A percentile compares a stretch with the other conserved stretches of the same genome.
These are phyloP conservation scores for Xylaria sp. DNA, from an alignment of 2,329 filamentous ascomycete species.

Conservation along the genomic window DNA sequence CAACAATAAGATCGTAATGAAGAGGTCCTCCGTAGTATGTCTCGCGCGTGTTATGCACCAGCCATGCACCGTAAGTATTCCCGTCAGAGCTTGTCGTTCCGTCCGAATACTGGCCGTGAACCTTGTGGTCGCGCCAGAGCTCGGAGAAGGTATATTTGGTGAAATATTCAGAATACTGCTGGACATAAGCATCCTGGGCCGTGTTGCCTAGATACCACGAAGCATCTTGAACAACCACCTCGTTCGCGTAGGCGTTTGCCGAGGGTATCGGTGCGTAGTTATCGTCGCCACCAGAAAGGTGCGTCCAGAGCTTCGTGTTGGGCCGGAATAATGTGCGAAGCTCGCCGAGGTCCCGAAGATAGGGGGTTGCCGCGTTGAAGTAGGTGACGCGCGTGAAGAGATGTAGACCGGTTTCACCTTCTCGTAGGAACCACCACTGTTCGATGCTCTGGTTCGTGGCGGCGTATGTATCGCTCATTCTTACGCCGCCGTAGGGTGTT, in stretches of 20 bases:
- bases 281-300: slow-evolving; percentile 65
- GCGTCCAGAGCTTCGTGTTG: slow-evolving; percentile 69
- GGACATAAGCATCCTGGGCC: slow-evolving; percentile 65
- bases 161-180: slow-evolving; percentile 61
- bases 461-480: slow-evolving; percentile 68
- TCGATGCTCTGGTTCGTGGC: slow-evolving; percentile 68
- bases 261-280: slow-evolving; percentile 65
- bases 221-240: slow-evolving; percentile 66
- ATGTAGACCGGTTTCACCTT: slow-evolving; percentile 71
- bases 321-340: slow-evolving; percentile 71
- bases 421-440: slow-evolving; percentile 73
- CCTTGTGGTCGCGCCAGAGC: slow-evolving; percentile 65
- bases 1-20: slow-evolving; percentile 72
- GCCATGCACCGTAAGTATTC: slow-evolving; percentile 68
- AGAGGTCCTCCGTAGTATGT: slow-evolving; percentile 71
- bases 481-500: slow-evolving; percentile 66
- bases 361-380: slow-evolving; percentile 65
- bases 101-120: slow-evolving; percentile 60
- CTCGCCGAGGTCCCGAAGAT: slow-evolving; percentile 68
- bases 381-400: slow-evolving; percentile 69
- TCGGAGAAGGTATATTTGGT: slow-evolving; percentile 74
- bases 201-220: slow-evolving; percentile 69
- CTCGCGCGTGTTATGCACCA: slow-evolving; percentile 72
- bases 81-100: slow-evolving; percentile 62
- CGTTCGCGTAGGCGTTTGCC: slow-evolving; percentile 53